Conservation (phyloP, 1,284 basidiomycete genomes). For the Trametes versicolor region DNA sequence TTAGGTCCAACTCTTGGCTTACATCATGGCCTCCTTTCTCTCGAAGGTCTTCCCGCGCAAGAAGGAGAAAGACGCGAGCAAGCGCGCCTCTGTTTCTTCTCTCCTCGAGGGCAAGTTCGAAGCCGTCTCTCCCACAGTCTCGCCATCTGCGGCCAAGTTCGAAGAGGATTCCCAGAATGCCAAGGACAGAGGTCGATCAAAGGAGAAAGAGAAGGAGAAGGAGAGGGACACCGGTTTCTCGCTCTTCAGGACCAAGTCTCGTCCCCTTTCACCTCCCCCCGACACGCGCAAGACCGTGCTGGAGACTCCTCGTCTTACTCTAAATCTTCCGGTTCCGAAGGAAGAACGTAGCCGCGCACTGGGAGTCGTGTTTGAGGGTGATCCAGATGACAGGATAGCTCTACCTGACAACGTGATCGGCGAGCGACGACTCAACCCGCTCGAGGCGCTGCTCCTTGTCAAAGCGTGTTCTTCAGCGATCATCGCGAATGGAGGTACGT, state of each 20-base stretch:
- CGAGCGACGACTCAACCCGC: slow-evolving; percentile 62
- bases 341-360: slow-evolving; percentile 58
- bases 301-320: slow-evolving; percentile 62
- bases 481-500: slow-evolving; percentile 61
- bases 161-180: slow-evolving; percentile 35
- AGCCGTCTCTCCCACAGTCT: slow-evolving; percentile 64
- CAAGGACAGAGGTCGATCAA: slow-evolving; percentile 50
- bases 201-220: slow-evolving; percentile 51
- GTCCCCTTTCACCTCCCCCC: slow-evolving; percentile 44
- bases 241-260: slow-evolving; percentile 61
- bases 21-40: slow-evolving; percentile 75
- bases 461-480: slow-evolving; percentile 72
- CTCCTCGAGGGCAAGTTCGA: slow-evolving; percentile 80
- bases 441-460: slow-evolving; percentile 68
- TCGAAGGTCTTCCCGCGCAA: slow-evolving; percentile 81
- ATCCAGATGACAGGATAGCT: slow-evolving; percentile 53
- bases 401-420: slow-evolving; percentile 62
- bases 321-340: slow-evolving; percentile 64
- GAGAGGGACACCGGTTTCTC: slow-evolving; percentile 52
- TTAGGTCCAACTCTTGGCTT: slow-evolving; percentile 26
- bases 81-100: slow-evolving; percentile 53
- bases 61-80: slow-evolving; percentile 63
- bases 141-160: slow-evolving; percentile 58
- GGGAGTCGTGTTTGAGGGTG: slow-evolving; percentile 67
- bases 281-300: slow-evolving; percentile 42